phyloP scores from a whole-genome alignment of 306 rosid genomes.

The Glycine tomentella region DNA sequence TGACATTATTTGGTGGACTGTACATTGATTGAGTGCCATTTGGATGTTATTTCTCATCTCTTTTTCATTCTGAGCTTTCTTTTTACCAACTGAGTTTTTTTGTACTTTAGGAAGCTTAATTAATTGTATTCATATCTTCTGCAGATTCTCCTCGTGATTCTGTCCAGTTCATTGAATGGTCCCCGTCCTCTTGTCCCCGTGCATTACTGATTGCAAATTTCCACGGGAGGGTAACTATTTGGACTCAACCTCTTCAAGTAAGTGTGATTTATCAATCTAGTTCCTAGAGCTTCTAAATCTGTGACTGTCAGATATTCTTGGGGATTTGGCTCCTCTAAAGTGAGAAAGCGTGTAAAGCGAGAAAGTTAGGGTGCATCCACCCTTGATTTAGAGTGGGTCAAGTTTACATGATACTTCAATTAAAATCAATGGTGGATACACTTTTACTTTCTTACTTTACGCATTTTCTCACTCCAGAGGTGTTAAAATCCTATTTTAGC shows the following conservation, averaged over 20 bases:
- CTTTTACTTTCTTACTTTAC: neutral
- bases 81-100: neutral
- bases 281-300: slow-evolving; percentile 35
- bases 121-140: slow-evolving; percentile 44
- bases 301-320: slow-evolving; percentile 17
- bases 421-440: neutral
- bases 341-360: neutral
- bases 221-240: slow-evolving; percentile 96
- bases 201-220: slow-evolving; percentile 91
- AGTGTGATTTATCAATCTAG: slow-evolving; percentile 44
- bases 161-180: slow-evolving; percentile 99
- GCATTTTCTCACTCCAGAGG: neutral
- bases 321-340: neutral
- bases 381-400: neutral
- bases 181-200: slow-evolving; percentile 88
- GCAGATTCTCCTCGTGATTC: slow-evolving; percentile 99
- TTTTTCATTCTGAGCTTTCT: neutral
- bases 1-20: slow-evolving; percentile 1
- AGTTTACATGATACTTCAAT: neutral
- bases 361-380: neutral
- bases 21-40: slow-evolving; percentile 9
- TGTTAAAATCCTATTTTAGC: neutral
- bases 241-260: slow-evolving; percentile 98
- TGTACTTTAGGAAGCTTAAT: slow-evolving; percentile 5
- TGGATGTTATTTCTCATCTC: neutral